Evolutionary conservation across 192 early-diverging fungal species (phyloP).

Genomic region (Backusella sp.): DNA sequence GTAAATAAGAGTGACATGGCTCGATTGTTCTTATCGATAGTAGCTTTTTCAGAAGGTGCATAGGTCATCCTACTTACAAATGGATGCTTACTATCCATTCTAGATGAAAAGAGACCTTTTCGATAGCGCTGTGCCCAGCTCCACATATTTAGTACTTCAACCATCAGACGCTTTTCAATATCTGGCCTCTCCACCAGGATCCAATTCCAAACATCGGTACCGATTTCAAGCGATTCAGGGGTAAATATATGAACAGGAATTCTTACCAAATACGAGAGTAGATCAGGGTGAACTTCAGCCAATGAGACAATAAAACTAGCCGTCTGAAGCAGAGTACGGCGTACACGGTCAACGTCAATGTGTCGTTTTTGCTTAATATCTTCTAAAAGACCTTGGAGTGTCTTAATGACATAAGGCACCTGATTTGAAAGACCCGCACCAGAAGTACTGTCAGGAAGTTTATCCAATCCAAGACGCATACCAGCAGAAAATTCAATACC

Average conservation of each 20-base stretch:
- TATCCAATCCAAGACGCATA: neutral
- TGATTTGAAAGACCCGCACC: conserved; percentile 29
- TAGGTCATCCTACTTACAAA: conserved; percentile 92
- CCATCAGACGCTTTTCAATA: conserved; percentile 74
- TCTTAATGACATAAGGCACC: conserved; percentile 34
- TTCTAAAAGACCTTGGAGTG: conserved; percentile 31
- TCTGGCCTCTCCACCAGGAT: conserved; percentile 76
- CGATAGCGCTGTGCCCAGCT: conserved; percentile 71
- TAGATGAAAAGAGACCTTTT: conserved; percentile 78
- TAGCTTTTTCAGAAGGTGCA: conserved; percentile 79
- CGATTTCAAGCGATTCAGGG: conserved; percentile 73
- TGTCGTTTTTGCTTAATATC: conserved; percentile 37
- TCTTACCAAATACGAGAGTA: conserved; percentile 81
- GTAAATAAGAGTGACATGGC: conserved; percentile 58
- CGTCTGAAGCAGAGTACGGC: conserved; percentile 48
- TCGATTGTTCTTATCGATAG: conserved; percentile 54
- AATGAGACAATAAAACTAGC: conserved; percentile 48
- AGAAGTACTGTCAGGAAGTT: neutral
- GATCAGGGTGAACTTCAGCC: conserved; percentile 56
- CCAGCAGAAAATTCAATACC: conserved; percentile 31
- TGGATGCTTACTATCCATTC: conserved; percentile 59
- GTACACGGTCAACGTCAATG: conserved; percentile 46
- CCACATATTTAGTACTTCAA: conserved; percentile 83
- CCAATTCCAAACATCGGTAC: conserved; percentile 86
- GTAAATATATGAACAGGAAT: conserved; percentile 83